Percentiles rank a stretch among this genome's conserved stretches.
These are phyloP conservation scores for Colletotrichum sp. DNA, from an alignment of 2,329 filamentous ascomycete species.

Conservation along the genomic window DNA sequence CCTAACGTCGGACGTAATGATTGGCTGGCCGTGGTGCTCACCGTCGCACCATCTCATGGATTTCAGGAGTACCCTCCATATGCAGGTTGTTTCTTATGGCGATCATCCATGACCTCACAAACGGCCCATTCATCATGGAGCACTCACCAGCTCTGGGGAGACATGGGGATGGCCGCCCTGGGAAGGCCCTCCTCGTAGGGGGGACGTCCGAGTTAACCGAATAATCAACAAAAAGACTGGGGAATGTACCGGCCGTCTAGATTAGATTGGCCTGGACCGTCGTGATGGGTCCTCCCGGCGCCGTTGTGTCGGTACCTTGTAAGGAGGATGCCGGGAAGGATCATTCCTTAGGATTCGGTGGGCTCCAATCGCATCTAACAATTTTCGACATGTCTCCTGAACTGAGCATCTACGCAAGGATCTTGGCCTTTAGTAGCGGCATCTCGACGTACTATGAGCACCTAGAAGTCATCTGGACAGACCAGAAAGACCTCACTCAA, in stretches of 20 bases:
- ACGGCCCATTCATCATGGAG: background rate
- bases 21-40: background rate
- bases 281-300: background rate
- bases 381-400: background rate
- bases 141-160: background rate
- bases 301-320: background rate
- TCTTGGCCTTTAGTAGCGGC: background rate
- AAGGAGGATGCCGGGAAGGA: background rate
- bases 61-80: background rate
- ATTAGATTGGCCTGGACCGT: background rate
- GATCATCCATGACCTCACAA: conserved; percentile 1
- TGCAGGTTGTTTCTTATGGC: background rate
- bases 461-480: background rate
- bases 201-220: background rate
- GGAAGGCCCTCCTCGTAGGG: background rate
- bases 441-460: background rate
- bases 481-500: background rate
- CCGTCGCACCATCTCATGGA: background rate
- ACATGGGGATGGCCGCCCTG: background rate
- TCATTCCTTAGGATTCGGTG: background rate
- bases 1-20: background rate
- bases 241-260: background rate
- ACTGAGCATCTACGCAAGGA: background rate
- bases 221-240: background rate
- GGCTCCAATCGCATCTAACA: conserved; percentile 9